phyloP scores from a whole-genome alignment of 352 stramenopile genomes.

The Phytophthora pistaciae region DNA sequence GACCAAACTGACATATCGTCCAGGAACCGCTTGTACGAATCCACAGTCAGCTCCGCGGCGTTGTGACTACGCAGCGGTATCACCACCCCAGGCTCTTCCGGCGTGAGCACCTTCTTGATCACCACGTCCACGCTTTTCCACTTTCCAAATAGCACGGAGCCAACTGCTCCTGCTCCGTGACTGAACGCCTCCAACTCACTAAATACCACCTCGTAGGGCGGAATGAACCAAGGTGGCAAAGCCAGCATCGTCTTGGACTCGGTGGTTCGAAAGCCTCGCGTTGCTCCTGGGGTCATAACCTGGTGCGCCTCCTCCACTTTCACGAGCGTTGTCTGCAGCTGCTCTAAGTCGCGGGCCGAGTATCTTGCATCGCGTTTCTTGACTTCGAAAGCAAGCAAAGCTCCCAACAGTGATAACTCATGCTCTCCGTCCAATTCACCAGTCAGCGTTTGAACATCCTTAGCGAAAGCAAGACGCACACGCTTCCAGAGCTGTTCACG shows the following conservation, averaged over 20 bases:
- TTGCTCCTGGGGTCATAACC: conserved; percentile 2
- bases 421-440: conserved; percentile 23
- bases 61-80: conserved; percentile 16
- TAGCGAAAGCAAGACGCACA: conserved; percentile 28
- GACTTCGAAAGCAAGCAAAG: conserved; percentile 30
- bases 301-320: conserved; percentile 28
- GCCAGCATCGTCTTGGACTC: conserved; percentile 12
- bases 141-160: conserved; percentile 37
- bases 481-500: conserved; percentile 36
- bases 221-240: conserved; percentile 39
- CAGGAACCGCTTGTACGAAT: conserved; percentile 22
- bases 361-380: conserved; percentile 36
- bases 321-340: conserved; percentile 23
- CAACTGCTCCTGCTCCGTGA: conserved; percentile 29
- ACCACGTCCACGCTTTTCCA: conserved; percentile 37
- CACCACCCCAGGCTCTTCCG: conserved; percentile 7
- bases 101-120: conserved; percentile 35
- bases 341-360: conserved; percentile 14
- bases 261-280: conserved; percentile 4
- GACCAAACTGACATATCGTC: conserved; percentile 37
- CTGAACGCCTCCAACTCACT: conserved; percentile 30
- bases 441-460: conserved; percentile 24
- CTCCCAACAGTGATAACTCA: conserved; percentile 22
- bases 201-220: conserved; percentile 40
- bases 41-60: conserved; percentile 5